Evolutionary conservation across 768 basidiomycete species (phyloP).

Genomic region (Leccinellum luteum): DNA sequence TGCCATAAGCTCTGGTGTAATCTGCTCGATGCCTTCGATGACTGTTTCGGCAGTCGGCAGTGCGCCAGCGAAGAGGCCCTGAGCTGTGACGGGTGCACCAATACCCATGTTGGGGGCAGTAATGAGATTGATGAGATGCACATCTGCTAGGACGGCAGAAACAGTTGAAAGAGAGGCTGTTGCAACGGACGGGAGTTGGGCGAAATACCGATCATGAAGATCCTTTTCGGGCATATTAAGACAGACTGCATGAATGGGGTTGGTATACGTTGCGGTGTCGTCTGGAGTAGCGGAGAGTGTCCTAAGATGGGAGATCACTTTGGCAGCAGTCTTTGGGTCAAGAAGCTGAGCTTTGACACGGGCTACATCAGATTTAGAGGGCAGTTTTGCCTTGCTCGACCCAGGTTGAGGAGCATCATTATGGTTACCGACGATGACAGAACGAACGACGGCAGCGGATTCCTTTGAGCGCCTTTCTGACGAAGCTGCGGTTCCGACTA

Average conservation of each 20-base stretch:
- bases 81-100: slow-evolving; percentile 67
- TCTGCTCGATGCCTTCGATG: slow-evolving; percentile 60
- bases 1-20: slow-evolving; percentile 77
- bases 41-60: slow-evolving; percentile 75
- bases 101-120: slow-evolving; percentile 63
- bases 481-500: slow-evolving; percentile 30
- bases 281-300: slow-evolving; percentile 42
- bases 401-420: slow-evolving; percentile 31
- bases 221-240: slow-evolving; percentile 63
- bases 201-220: slow-evolving; percentile 58
- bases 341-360: slow-evolving; percentile 69
- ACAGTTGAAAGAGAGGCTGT: slow-evolving; percentile 51
- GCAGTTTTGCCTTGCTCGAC: slow-evolving; percentile 36
- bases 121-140: slow-evolving; percentile 62
- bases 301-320: slow-evolving; percentile 69
- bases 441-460: slow-evolving; percentile 60
- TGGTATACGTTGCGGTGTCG: slow-evolving; percentile 12
- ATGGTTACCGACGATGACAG: slow-evolving; percentile 63
- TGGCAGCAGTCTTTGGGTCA: slow-evolving; percentile 64
- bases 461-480: slow-evolving; percentile 62
- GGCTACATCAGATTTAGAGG: slow-evolving; percentile 51
- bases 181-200: slow-evolving; percentile 46
- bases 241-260: slow-evolving; percentile 78
- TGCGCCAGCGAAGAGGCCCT: slow-evolving; percentile 69
- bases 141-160: slow-evolving; percentile 49